A percentile compares a stretch with the other conserved stretches of the same genome.
These are phyloP conservation scores for Bacidia rubella DNA, from an alignment of 495 filamentous ascomycete species.

Conservation along the genomic window DNA sequence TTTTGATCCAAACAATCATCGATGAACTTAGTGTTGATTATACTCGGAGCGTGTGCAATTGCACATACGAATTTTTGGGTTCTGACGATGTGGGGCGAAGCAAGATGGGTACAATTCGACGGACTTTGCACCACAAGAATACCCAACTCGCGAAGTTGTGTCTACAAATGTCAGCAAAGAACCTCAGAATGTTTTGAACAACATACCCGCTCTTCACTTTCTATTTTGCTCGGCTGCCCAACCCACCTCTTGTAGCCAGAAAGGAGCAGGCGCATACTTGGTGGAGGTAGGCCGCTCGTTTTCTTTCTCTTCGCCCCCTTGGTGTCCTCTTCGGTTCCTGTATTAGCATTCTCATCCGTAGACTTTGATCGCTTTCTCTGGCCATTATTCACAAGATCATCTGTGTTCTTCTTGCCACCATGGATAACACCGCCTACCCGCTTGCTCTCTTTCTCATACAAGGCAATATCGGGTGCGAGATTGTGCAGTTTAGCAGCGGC, in stretches of 20 bases:
- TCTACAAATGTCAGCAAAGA: slow-evolving; percentile 36
- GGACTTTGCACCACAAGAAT: slow-evolving; percentile 66
- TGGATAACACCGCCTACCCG: slow-evolving; percentile 71
- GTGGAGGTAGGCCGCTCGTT: slow-evolving; percentile 35
- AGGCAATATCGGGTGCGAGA: slow-evolving; percentile 64
- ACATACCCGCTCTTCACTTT: slow-evolving; percentile 70
- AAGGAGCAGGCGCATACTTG: slow-evolving; percentile 58
- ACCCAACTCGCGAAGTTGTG: slow-evolving; percentile 69
- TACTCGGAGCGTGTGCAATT: slow-evolving; percentile 58
- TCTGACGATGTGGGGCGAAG: slow-evolving; percentile 70
- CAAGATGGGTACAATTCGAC: slow-evolving; percentile 67
- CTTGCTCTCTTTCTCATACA: slow-evolving; percentile 91
- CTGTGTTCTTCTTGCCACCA: slow-evolving; percentile 46
- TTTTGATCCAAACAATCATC: slow-evolving; percentile 53
- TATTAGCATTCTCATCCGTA: slow-evolving; percentile 34
- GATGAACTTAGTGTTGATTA: slow-evolving; percentile 68
- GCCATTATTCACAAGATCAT: slow-evolving; percentile 32
- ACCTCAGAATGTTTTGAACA: no score
- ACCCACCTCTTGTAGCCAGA: slow-evolving; percentile 74
- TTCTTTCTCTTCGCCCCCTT: slow-evolving; percentile 48
- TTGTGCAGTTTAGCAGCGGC: slow-evolving; percentile 64
- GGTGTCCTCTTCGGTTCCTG: slow-evolving; percentile 30
- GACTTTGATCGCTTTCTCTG: slow-evolving; percentile 25
- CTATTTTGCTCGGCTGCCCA: slow-evolving; percentile 43
- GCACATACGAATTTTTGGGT: slow-evolving; percentile 88